Evolutionary conservation across 768 basidiomycete genomes (phyloP), one percentile per base, ranked within the genome.

Genomic region (Gymnopilus junonius): DNA sequence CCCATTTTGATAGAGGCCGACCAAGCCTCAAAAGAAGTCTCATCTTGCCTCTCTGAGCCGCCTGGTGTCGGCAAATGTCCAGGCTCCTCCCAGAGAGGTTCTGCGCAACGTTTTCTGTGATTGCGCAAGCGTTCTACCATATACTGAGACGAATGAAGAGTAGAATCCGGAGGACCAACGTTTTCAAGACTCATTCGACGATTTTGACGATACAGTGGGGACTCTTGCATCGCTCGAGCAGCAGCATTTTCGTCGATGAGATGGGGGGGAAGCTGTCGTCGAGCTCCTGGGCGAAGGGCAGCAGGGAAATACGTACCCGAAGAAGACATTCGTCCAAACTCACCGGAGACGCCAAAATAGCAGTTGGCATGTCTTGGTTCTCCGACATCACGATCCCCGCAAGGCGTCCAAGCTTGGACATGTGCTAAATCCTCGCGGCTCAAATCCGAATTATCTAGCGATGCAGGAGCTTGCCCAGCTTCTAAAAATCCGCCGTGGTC

Each of bases 331-430:
- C 75, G 69, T 35, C 72, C 68, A 54, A 70, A 58, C 25, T 68
- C 62, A 55, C 59, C 66, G 10, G 73, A 68, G 63, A 71, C 46
- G 27, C 69, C 70, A 14, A 74, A 29, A 61, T 71, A 74, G 60
- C 69, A 72, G 27, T 67, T 68, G 3, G 74, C 70, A 45, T 77
- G 74, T 63, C 72, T 81, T 20, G 79, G 78, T 66, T 80, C 79
- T 14, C 80, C 80, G 10, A 80, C 78, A 58, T 80, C 79, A 54
- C 80, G 77, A 68, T 80, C 81, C 3, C 79, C 75, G 25, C 73
- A 69, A 59, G 75, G 76, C 34, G 77, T 74, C 78, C 75, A 78
- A 34, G 71, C 62, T 48, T 74, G 71, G n/a, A 67, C 65, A 48
- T 73, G 67, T 15, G 69, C 69, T 43, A 71, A 59, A 58, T 68